A percentile compares a stretch with the other conserved stretches of the same genome.
phyloP scores from a whole-genome alignment of 768 basidiomycete species.

The Boletus vermiculosoides region DNA sequence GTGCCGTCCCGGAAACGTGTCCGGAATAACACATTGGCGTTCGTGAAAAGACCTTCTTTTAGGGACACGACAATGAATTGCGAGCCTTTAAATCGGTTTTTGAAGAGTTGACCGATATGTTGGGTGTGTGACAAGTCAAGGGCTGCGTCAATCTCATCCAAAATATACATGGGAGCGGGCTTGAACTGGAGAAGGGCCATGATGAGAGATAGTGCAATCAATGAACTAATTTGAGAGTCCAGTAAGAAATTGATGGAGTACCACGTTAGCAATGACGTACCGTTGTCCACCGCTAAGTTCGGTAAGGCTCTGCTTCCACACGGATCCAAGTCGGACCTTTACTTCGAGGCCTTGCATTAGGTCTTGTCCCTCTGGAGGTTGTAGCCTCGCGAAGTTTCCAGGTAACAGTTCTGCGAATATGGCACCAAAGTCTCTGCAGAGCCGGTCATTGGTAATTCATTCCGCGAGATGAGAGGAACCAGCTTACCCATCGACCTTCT shows the following conservation, averaged over 20 bases:
- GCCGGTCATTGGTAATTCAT: background rate
- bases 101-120: constrained; percentile 97
- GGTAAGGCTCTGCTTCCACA: constrained; percentile 98
- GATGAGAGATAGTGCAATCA: constrained; percentile 96
- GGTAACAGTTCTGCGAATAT: constrained; percentile 96
- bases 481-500: constrained; percentile 85
- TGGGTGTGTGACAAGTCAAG: constrained; percentile 95
- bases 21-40: constrained; percentile 94
- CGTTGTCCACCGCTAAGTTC: constrained; percentile 97
- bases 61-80: constrained; percentile 98
- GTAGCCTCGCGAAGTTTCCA: constrained; percentile 93
- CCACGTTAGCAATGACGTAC: constrained; percentile 41
- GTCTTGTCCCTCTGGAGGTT: constrained; percentile 91
- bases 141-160: constrained; percentile 98
- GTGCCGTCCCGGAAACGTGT: constrained; percentile 94
- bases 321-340: constrained; percentile 89
- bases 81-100: constrained; percentile 93
- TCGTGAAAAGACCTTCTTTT: constrained; percentile 96
- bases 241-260: background rate
- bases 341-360: constrained; percentile 95
- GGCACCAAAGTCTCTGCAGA: constrained; percentile 82
- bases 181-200: constrained; percentile 99
- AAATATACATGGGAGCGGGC: constrained; percentile 98
- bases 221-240: constrained; percentile 56
- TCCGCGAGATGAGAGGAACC: background rate